Conservation (phyloP, 805 yeast genomes). For the Ogataea pini region DNA sequence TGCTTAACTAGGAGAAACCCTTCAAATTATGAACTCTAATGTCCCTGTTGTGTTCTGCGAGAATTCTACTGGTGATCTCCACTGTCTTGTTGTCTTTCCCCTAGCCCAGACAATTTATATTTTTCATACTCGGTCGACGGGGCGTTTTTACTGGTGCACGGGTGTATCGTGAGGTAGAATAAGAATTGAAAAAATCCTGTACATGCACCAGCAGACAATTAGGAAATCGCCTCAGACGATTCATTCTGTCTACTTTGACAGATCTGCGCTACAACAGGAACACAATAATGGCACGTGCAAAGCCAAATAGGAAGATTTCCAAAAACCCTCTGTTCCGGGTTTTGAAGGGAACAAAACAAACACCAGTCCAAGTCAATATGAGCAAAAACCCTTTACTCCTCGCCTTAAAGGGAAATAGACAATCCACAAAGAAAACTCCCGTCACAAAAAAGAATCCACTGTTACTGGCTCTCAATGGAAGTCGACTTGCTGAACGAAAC, state of each 20-base stretch:
- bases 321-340: constrained; percentile 16
- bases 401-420: constrained; percentile 1
- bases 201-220: neutral
- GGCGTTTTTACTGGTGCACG: neutral
- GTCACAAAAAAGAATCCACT: constrained; percentile 1
- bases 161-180: neutral
- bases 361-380: neutral
- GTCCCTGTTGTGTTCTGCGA: neutral
- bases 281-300: neutral
- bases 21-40: neutral
- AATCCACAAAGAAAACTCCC: neutral
- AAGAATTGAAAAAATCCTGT: neutral
- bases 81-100: neutral
- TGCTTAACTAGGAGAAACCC: too few relatives aligned
- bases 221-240: neutral
- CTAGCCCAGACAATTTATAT: constrained; percentile 1
- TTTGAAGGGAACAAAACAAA: constrained; percentile 6
- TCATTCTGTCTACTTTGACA: neutral
- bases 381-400: constrained; percentile 1
- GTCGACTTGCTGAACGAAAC: neutral
- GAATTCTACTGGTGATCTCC: neutral
- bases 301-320: neutral
- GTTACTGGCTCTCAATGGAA: constrained; percentile 2
- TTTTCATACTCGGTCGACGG: constrained; percentile 3
- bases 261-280: neutral